Conservation (phyloP, 2,329 filamentous ascomycete genomes). For the Aspergillus costaricaensis region DNA sequence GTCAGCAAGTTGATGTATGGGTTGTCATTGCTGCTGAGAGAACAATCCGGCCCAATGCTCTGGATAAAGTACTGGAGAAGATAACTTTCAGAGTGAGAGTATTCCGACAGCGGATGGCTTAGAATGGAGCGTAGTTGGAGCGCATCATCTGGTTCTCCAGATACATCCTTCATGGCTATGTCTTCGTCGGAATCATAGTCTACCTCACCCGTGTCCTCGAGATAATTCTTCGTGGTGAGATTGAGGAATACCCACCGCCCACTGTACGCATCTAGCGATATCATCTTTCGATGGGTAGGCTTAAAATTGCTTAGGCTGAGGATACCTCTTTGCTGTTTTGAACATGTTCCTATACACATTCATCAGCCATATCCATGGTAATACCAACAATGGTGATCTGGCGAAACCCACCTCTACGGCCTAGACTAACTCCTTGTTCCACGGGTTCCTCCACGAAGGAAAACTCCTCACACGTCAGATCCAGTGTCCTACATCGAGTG, state of each 20-base stretch:
- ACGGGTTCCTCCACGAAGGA: conserved; percentile 34
- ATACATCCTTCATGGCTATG: not conserved
- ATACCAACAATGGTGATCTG: too few species aligned
- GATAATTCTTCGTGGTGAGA: conserved; percentile 14
- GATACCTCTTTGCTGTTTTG: too few species aligned
- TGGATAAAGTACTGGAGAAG: conserved; percentile 33
- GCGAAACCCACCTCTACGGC: conserved; percentile 24
- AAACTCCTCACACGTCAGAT: conserved; percentile 27
- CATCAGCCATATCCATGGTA: too few species aligned
- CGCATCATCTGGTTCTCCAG: not conserved
- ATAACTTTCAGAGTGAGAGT: conserved; percentile 18
- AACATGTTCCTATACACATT: too few species aligned
- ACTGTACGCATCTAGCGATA: conserved; percentile 8
- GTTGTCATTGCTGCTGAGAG: conserved; percentile 31
- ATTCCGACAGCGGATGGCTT: conserved; percentile 17
- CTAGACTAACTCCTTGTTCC: conserved; percentile 30
- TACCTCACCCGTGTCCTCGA: too few species aligned
- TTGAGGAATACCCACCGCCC: conserved; percentile 30
- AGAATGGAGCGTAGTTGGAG: not conserved
- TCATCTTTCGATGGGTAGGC: too few species aligned
- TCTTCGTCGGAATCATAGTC: not conserved
- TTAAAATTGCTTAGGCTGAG: too few species aligned
- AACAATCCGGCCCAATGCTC: conserved; percentile 33
- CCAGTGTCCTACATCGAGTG: conserved; percentile 29
- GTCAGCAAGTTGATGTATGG: conserved; percentile 31